These are phyloP conservation scores for Boletales sp. DNA, from an alignment of 768 basidiomycete genomes.

Conservation along the genomic window DNA sequence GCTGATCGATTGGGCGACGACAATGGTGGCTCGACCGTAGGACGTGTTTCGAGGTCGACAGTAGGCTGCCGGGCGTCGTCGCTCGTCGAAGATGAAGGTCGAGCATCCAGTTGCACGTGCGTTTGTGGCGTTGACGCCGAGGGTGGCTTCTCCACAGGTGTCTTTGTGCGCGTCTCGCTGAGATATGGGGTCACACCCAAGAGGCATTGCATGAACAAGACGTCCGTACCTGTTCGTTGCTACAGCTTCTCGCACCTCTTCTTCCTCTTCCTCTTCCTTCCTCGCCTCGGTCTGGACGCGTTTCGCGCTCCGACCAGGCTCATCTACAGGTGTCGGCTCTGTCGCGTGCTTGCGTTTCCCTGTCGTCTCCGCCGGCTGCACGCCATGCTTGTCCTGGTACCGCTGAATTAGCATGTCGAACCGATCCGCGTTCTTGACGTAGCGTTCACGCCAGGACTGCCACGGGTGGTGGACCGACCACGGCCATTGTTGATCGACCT, in stretches of 20 bases:
- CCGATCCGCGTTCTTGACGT: slow-evolving; percentile 38
- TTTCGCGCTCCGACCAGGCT: background rate
- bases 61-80: background rate
- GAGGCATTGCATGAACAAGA: too few species aligned
- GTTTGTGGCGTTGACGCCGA: too few species aligned
- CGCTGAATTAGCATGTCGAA: slow-evolving; percentile 42
- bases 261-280: background rate
- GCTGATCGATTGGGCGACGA: background rate
- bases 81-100: background rate
- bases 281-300: slow-evolving; percentile 2
- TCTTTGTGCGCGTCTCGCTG: too few species aligned
- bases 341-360: slow-evolving; percentile 2
- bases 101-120: too few species aligned
- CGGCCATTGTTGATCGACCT: slow-evolving; percentile 43
- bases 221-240: slow-evolving; percentile 2
- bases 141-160: too few species aligned
- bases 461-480: slow-evolving; percentile 53
- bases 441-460: slow-evolving; percentile 66
- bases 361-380: background rate
- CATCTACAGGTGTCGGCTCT: background rate
- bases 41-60: background rate
- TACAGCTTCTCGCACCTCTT: background rate
- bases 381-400: slow-evolving; percentile 32
- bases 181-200: too few species aligned
- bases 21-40: background rate